Conservation (phyloP, 495 filamentous ascomycete species). For the Trypethelium eluteriae region DNA sequence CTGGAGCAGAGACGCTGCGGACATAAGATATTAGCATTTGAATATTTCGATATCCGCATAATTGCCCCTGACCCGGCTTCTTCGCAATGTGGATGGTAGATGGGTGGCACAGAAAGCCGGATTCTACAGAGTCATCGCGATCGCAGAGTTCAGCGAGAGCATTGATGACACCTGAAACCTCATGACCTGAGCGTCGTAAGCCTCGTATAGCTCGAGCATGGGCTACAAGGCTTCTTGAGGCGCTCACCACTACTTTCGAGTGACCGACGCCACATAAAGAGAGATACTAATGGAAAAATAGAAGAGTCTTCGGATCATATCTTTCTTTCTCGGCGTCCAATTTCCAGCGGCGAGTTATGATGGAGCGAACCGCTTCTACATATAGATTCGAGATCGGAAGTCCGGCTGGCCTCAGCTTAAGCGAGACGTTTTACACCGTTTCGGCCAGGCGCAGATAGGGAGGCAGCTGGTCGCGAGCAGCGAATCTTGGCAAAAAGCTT, state of each 20-base stretch:
- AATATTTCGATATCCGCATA: constrained; percentile 96
- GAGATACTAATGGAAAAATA: not conserved
- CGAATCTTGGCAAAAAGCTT: not conserved
- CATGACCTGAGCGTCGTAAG: constrained; percentile 46
- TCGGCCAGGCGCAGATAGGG: not conserved
- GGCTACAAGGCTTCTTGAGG: not conserved
- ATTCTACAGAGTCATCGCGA: constrained; percentile 55
- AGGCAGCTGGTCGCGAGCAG: not conserved
- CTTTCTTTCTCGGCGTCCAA: constrained; percentile 33
- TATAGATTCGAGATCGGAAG: not conserved
- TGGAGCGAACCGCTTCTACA: constrained; percentile 35
- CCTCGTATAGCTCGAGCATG: not conserved
- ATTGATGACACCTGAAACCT: constrained; percentile 56
- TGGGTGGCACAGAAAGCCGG: constrained; percentile 72
- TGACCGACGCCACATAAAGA: not conserved
- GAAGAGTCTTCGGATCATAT: constrained; percentile 33
- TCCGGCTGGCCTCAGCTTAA: not conserved
- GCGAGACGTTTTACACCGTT: not conserved
- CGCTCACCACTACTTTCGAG: not conserved
- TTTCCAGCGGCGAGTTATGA: too few relatives aligned
- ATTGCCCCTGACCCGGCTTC: constrained; percentile 68
- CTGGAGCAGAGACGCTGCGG: constrained; percentile 47
- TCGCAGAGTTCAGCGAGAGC: constrained; percentile 64
- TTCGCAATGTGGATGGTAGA: constrained; percentile 73
- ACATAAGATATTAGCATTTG: constrained; percentile 86